Percentiles rank a stretch among this genome's conserved stretches.
These are phyloP conservation scores for Lachancea fermentati DNA, from an alignment of 805 yeast species.

Conservation along the genomic window DNA sequence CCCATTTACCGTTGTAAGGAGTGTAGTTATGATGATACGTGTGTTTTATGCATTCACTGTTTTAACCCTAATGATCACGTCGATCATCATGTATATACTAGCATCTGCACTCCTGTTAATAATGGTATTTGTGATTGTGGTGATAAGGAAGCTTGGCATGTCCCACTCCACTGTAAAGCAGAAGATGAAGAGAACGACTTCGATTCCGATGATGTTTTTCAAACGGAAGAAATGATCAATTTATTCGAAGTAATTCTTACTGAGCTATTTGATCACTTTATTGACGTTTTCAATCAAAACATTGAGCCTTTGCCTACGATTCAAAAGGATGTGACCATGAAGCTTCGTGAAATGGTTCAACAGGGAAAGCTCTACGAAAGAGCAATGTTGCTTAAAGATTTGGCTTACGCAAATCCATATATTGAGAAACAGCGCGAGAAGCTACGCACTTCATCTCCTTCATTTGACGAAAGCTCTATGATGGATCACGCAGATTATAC, in stretches of 20 bases:
- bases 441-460: slow-evolving; percentile 2
- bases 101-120: slow-evolving; percentile 40
- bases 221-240: slow-evolving; percentile 9
- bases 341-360: slow-evolving; percentile 27
- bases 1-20: slow-evolving; percentile 68
- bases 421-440: slow-evolving; percentile 3
- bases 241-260: slow-evolving; percentile 27
- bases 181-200: slow-evolving; percentile 29
- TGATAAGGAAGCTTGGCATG: slow-evolving; percentile 58
- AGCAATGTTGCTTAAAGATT: slow-evolving; percentile 16
- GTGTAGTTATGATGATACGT: slow-evolving; percentile 73
- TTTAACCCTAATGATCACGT: slow-evolving; percentile 64
- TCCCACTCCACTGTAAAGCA: slow-evolving; percentile 45
- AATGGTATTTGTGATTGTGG: slow-evolving; percentile 74
- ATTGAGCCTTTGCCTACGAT: slow-evolving; percentile 30
- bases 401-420: slow-evolving; percentile 17
- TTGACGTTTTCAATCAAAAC: slow-evolving; percentile 36
- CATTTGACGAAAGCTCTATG: slow-evolving; percentile 5
- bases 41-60: slow-evolving; percentile 71
- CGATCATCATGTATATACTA: slow-evolving; percentile 57
- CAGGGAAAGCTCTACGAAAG: slow-evolving; percentile 16
- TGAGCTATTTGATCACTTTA: slow-evolving; percentile 36
- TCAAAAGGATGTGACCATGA: slow-evolving; percentile 26
- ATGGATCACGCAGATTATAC: slow-evolving; percentile 35
- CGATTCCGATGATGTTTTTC: slow-evolving; percentile 11